phyloP scores from a whole-genome alignment of 2,329 filamentous ascomycete genomes.

The Dactylellina sp. region DNA sequence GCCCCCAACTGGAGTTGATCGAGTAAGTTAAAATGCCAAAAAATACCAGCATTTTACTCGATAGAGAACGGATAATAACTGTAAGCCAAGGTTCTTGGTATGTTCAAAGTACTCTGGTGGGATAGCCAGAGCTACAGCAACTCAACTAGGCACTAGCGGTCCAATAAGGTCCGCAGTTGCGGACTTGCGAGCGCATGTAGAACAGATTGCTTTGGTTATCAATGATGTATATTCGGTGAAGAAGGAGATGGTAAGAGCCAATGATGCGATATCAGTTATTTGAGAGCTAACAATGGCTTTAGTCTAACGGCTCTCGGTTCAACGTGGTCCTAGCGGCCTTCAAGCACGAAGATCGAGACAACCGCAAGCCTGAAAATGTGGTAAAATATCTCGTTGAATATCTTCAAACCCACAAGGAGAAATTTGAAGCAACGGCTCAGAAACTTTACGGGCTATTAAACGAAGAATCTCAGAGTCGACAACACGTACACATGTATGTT shows the following conservation, averaged over 20 bases:
- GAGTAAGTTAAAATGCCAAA: background rate
- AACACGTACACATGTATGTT: background rate
- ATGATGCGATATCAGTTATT: background rate
- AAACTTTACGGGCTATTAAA: background rate
- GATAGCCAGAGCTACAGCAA: background rate
- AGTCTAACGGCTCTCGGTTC: background rate
- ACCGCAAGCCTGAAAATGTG: background rate
- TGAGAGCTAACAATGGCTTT: background rate
- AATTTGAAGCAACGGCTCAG: background rate
- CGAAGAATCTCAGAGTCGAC: background rate
- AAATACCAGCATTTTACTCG: background rate
- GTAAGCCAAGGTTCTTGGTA: background rate
- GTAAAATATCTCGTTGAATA: background rate
- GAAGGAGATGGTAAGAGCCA: background rate
- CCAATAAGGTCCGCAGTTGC: background rate
- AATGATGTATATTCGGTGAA: background rate
- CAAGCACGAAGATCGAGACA: background rate
- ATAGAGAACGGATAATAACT: background rate
- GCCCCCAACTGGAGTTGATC: background rate
- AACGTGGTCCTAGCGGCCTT: background rate
- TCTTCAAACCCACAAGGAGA: background rate
- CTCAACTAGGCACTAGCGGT: background rate
- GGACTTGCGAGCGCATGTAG: background rate
- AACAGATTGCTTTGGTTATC: background rate
- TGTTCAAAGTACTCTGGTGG: background rate